Evolutionary conservation across 768 basidiomycete genomes (phyloP).

Genomic region (Boletales sp.): DNA sequence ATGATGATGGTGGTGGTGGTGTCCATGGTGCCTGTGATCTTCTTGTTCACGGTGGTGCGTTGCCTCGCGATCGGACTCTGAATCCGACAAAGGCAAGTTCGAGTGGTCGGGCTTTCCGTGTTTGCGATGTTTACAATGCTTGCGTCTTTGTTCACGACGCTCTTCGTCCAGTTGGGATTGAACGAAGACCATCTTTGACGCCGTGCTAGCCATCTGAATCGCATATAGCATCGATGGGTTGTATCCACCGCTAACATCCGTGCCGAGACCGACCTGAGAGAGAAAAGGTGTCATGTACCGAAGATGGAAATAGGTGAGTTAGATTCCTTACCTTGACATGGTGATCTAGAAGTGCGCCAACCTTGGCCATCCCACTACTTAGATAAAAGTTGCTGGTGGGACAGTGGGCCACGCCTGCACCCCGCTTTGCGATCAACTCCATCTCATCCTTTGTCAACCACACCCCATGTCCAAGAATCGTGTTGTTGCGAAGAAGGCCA

Average conservation of each 20-base stretch:
- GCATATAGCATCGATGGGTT: conserved; percentile 73
- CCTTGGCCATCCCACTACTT: conserved; percentile 76
- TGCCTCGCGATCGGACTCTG: too few relatives aligned
- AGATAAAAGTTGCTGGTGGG: conserved; percentile 95
- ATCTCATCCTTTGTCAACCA: conserved; percentile 75
- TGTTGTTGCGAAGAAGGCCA: conserved; percentile 72
- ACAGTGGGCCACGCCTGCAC: conserved; percentile 86
- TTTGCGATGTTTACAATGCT: background rate
- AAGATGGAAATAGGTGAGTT: background rate
- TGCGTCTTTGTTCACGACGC: background rate
- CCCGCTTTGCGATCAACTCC: conserved; percentile 57
- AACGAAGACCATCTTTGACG: conserved; percentile 72
- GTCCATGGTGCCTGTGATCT: too few relatives aligned
- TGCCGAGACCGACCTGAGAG: conserved; percentile 85
- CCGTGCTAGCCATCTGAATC: conserved; percentile 73
- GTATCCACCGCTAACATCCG: conserved; percentile 89
- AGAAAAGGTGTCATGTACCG: conserved; percentile 2
- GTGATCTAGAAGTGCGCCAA: conserved; percentile 74
- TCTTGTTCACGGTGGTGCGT: too few relatives aligned
- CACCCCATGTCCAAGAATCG: conserved; percentile 86
- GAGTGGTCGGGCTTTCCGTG: too few relatives aligned
- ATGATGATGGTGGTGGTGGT: too few relatives aligned
- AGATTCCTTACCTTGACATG: conserved; percentile 71
- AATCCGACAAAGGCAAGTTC: too few relatives aligned
- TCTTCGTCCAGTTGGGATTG: conserved; percentile 27